Evolutionary conservation across 768 basidiomycete genomes (phyloP), one percentile per base, ranked within the genome.

Genomic region (Pholiota microspora): DNA sequence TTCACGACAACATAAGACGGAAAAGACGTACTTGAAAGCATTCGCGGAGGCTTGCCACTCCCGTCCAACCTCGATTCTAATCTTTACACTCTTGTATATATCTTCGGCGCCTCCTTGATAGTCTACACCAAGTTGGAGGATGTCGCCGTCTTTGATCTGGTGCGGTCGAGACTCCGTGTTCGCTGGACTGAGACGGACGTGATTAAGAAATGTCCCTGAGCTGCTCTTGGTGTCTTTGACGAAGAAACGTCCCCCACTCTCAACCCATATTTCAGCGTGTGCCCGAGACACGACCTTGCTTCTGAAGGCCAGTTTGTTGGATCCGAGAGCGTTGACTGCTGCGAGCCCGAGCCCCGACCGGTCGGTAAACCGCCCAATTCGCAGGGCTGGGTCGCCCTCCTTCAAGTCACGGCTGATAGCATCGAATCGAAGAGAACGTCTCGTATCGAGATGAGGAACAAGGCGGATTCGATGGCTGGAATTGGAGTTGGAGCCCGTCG

Each of bases 51-150:
- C 75, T 69, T 97, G 94, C 96, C 94, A 98, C 69, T 94, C 94
- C 56, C 95, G 74, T 2, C 80, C 80, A 15, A 98, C 70, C 72
- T 99, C 96, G 48, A 98, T 77, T 60, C 91, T 81, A 67, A 99
- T 97, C 82, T 96, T 98, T 55, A 98, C 92, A 55, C 90, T 92
- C 73, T 97, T 89, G 71, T 96, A 98, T 49, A 96, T 94, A 70
- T 98, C 95, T 74, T 98, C 94, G 6, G 91, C 84, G 0, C 96
- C 96, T 5, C 96, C 96, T 69, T 98, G 95, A 71, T 97, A 99
- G 68, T 98, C 95, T 24, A 98, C 93, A 2, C 96, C 95, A 0
- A 98, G 84, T 71, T 98, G 96, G 16, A 98, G 72, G 25, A 98
- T 81, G 72, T 98, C 95, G 1, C 96, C 96, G 57, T 98, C 95